Evolutionary conservation across 805 yeast species (phyloP), one percentile per base, ranked within the genome.

Genomic region (Suhomyces pyralidae): DNA sequence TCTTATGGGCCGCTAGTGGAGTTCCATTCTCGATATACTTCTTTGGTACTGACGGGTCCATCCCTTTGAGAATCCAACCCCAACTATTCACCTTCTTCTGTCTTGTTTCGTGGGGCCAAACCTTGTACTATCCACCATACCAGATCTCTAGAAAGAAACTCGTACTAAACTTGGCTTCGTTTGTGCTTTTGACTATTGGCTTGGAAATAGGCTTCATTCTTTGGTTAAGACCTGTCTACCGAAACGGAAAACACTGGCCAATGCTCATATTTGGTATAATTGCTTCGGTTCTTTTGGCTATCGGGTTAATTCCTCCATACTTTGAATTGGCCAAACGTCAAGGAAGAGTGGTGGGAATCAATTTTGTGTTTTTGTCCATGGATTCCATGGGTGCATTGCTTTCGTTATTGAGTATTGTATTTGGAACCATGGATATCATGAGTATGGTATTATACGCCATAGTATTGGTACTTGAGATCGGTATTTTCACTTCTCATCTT

Each of bases 1-100:
- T 90, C 53, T 68, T 90, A 22, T 92, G 97, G 97, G 66, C 51
- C 3, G 64, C 74, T 7, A 77, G 83, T 64, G 97, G 96, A 7
- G 78, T 90, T 0, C 97, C 97, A 3, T 90, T 92, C 66, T 84
- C 86, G 12, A 85, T 89, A n/a, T 93, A 90, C 67, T 91, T 92
- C 61, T 73, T 88, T 48, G 82, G 85, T 1, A 82, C 82, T 40
- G 80, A 83, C 54, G 84, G 92, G 0, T 85, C 86, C 49, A 77
- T 90, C 2, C 93, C 96, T 0, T 76, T 93, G 55, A 85, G 86
- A 66, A 76, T 93, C 30, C 98, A 93, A 69, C 97, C 98, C 0
- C 91, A 88, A 67, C 67, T 91, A 9, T 92, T 93, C 72, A 82
- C 88, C 50, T 62, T 81, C 15, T 82, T 91, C 55, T 84, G 94